A percentile compares a stretch with the other conserved stretches of the same genome.
These are phyloP conservation scores for Brassica hybrid DNA, from an alignment of 441 rosid species.

Conservation along the genomic window DNA sequence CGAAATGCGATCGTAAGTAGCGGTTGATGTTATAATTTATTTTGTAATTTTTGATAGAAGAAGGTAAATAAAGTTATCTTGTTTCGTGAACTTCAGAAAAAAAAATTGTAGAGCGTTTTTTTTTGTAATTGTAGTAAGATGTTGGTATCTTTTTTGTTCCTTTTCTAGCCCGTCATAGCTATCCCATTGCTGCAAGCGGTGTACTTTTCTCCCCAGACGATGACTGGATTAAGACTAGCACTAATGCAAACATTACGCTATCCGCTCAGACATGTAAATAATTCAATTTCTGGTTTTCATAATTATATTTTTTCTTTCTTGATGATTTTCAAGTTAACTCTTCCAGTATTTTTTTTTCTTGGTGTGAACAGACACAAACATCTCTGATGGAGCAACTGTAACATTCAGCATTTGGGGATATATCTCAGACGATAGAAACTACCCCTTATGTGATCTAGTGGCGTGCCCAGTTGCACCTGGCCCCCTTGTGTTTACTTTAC, in stretches of 20 bases:
- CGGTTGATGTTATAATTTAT: not conserved
- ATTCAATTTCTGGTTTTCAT: not conserved
- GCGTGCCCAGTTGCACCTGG: conserved; percentile 10
- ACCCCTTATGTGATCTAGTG: not conserved
- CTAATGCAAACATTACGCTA: not conserved
- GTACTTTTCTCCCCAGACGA: not conserved
- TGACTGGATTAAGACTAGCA: not conserved
- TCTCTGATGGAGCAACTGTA: conserved; percentile 1
- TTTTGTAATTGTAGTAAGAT: no score
- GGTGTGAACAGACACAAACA: conserved; percentile 8
- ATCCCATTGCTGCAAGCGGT: no score
- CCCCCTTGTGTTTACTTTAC: not conserved
- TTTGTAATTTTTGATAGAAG: not conserved
- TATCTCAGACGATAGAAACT: not conserved
- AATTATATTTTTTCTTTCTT: not conserved
- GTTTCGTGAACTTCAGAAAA: not conserved
- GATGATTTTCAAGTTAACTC: no score
- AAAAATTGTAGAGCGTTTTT: no score
- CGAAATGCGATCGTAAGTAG: not conserved
- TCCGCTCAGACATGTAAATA: conserved; percentile 5
- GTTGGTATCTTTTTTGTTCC: no score
- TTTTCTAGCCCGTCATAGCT: no score
- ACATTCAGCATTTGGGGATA: not conserved
- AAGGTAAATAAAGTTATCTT: not conserved
- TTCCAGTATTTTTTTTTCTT: not conserved